A percentile compares a stretch with the other conserved stretches of the same genome.
These are phyloP conservation scores for Ogataea degrootiae DNA, from an alignment of 805 yeast species.

Conservation along the genomic window DNA sequence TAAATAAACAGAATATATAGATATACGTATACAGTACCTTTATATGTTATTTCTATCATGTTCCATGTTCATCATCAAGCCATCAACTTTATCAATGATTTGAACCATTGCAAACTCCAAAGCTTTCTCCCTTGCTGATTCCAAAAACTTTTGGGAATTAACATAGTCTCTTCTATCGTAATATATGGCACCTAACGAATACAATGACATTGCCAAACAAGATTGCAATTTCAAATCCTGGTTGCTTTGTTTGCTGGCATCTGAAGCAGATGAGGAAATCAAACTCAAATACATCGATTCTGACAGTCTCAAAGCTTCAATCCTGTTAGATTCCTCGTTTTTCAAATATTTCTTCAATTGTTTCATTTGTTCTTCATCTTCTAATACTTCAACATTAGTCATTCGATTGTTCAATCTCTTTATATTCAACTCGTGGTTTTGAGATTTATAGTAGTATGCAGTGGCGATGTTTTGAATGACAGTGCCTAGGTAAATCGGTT, in stretches of 20 bases:
- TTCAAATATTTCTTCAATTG: slow-evolving; percentile 9
- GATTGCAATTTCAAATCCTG: slow-evolving; percentile 6
- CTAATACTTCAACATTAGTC: neutral
- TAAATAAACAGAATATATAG: neutral
- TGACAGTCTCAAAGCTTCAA: slow-evolving; percentile 12
- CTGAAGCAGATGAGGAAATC: slow-evolving; percentile 2
- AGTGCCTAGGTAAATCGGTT: slow-evolving; percentile 17
- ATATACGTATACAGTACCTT: neutral
- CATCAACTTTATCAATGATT: slow-evolving; percentile 58
- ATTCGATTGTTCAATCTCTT: slow-evolving; percentile 3
- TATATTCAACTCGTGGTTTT: slow-evolving; percentile 11
- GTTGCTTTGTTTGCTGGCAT: slow-evolving; percentile 1
- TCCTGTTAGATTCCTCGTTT: slow-evolving; percentile 7
- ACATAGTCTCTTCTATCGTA: slow-evolving; percentile 54
- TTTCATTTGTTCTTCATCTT: slow-evolving; percentile 3
- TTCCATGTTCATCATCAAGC: slow-evolving; percentile 42
- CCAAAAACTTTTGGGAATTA: slow-evolving; percentile 54
- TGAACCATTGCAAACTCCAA: slow-evolving; percentile 60
- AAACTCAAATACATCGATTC: slow-evolving; percentile 19
- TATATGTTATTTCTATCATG: neutral
- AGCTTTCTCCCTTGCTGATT: slow-evolving; percentile 70
- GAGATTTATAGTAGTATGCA: slow-evolving; percentile 22
- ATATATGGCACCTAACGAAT: slow-evolving; percentile 78
- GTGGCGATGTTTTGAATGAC: slow-evolving; percentile 26
- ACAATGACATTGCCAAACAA: slow-evolving; percentile 65